Base-by-base conservation (phyloP, 2,329 filamentous ascomycete species). In the Colletotrichum zoysiae region DNA sequence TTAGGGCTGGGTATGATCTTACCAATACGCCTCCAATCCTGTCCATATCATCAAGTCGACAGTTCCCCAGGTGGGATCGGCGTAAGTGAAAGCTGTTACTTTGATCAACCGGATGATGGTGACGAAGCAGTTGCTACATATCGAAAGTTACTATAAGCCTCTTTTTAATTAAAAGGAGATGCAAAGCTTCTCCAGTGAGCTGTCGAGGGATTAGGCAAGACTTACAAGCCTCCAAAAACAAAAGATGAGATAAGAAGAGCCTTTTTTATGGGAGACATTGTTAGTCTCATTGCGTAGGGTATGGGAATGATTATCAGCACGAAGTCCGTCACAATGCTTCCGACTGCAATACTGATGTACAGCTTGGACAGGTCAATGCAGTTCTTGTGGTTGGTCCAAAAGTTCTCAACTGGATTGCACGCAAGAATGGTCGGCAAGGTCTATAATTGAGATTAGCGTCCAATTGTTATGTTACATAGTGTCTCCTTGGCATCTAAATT, bases 11-110 rank as follows among this genome's bases (percentile, higher is more conserved):
- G 5, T 5, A 16, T 14, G 3, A 18, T 38, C 65, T 9, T 56
- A 72, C 65, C 65, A 72, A 33, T 72, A 72, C 2, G 55, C 65
- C 33, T 72, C 70, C 20, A 72, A 18, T 20, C 70, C 65, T 4
- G 65, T 72, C 70, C 70, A 72, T 5, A 72, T 72, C 59, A 72
- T 72, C 20, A 72, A 30, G 11, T 72, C 70, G 11, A 72, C 70
- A 2, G 70, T 70, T 16, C 70, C 70, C 70, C 70, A 72, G 3
- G 70, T 72, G 9, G 70, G 70, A 23, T 72, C 70, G 16, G 23
- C 42, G n/a, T 64, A 72, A 18, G 60, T 60, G n/a, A 70, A 72
- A 16, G 30, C 57, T 16, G 51, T 42, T 3, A 72, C 70, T 35
- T 72, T 72, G 18, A 72, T 48, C 5, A 72, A 23, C 11, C 70